These are phyloP conservation scores for Aplosporella prunicola DNA, from an alignment of 2,329 filamentous ascomycete genomes.

Conservation along the genomic window DNA sequence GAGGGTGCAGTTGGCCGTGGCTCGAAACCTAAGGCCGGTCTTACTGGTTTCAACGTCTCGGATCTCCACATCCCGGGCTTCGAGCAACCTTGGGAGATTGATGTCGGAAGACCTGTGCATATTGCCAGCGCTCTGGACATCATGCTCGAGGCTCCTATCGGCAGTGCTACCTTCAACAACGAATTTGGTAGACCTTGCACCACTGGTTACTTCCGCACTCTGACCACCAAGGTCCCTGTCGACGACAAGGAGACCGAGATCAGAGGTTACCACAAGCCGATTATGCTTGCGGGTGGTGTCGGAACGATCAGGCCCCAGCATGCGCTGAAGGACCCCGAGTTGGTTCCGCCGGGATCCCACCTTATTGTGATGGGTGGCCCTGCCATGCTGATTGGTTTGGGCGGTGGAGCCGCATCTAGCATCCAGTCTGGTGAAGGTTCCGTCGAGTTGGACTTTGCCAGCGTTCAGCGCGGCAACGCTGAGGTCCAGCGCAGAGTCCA, in stretches of 20 bases:
- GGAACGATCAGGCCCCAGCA: conserved; percentile 87
- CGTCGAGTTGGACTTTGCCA: conserved; percentile 90
- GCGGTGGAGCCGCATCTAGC: conserved; percentile 89
- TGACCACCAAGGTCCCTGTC: conserved; percentile 61
- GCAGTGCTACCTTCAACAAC: conserved; percentile 93
- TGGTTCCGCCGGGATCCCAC: conserved; percentile 80
- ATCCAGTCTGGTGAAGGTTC: conserved; percentile 80
- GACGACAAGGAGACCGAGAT: conserved; percentile 57
- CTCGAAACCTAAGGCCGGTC: conserved; percentile 83
- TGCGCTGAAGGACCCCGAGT: conserved; percentile 70
- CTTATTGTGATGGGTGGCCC: conserved; percentile 90
- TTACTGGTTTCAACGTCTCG: conserved; percentile 90
- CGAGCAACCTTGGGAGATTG: conserved; percentile 77
- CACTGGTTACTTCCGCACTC: conserved; percentile 81
- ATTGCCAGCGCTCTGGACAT: conserved; percentile 93
- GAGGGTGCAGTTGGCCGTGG: conserved; percentile 90
- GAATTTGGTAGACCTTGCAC: conserved; percentile 90
- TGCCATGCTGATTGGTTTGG: conserved; percentile 94
- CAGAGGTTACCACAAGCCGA: conserved; percentile 94
- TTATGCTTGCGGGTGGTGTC: conserved; percentile 94
- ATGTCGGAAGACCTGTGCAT: conserved; percentile 81
- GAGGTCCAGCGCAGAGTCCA: conserved; percentile 93
- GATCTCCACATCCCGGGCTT: conserved; percentile 83
- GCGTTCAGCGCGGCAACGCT: conserved; percentile 92
- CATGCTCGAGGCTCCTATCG: conserved; percentile 94